Evolutionary conservation across 1,139 yeast species (phyloP).

Genomic region (Pichia kudriavzevii): DNA sequence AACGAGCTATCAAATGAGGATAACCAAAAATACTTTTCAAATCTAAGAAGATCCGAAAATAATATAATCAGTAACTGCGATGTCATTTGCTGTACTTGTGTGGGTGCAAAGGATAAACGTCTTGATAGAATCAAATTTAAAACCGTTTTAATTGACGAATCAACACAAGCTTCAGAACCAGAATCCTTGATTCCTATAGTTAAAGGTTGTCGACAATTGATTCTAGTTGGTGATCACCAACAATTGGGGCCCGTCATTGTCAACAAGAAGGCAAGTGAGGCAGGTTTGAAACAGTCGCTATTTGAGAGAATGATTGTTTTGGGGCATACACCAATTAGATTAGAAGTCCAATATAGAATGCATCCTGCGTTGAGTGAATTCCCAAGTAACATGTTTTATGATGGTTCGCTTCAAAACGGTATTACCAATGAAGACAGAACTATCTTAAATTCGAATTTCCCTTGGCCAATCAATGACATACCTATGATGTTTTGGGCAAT

Average conservation of each 20-base stretch:
- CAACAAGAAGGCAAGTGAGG: constrained; percentile 73
- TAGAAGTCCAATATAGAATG: constrained; percentile 95
- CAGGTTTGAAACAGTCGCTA: constrained; percentile 77
- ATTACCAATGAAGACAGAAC: constrained; percentile 69
- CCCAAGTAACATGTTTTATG: constrained; percentile 88
- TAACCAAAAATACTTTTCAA: constrained; percentile 36
- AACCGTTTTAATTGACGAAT: constrained; percentile 82
- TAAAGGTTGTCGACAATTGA: constrained; percentile 82
- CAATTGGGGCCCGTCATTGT: constrained; percentile 89
- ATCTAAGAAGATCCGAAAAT: constrained; percentile 42
- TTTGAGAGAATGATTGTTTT: constrained; percentile 81
- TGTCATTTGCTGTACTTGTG: constrained; percentile 87
- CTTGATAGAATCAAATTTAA: constrained; percentile 50
- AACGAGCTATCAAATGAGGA: constrained; percentile 64
- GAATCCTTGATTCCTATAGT: constrained; percentile 84
- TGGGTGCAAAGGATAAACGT: constrained; percentile 79
- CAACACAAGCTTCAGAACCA: constrained; percentile 92
- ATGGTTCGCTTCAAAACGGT: constrained; percentile 87
- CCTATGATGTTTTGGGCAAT: constrained; percentile 98
- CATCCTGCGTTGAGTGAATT: constrained; percentile 83
- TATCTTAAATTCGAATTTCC: constrained; percentile 52
- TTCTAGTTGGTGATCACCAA: constrained; percentile 91
- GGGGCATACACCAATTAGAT: constrained; percentile 78
- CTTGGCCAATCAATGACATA: constrained; percentile 77
- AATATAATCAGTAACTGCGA: constrained; percentile 53